phyloP scores from a whole-genome alignment of 2,329 filamentous ascomycete genomes.

The Penicillium crustosum region DNA sequence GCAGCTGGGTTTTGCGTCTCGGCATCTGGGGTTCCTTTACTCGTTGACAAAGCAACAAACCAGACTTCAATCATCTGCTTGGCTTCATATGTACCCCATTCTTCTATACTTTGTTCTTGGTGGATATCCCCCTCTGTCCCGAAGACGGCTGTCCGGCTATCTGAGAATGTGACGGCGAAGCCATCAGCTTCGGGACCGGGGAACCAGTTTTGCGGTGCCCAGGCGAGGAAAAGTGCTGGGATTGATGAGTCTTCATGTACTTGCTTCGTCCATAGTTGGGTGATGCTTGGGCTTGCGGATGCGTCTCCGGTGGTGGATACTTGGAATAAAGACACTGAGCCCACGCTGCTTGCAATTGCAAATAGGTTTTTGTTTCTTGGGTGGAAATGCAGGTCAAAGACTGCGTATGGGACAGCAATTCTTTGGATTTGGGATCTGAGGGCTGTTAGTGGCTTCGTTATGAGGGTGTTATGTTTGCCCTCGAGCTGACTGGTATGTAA shows the following conservation, averaged over 20 bases:
- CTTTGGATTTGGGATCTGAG: conserved; percentile 59
- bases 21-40: background rate
- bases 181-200: conserved; percentile 38
- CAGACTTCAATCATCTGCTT: conserved; percentile 41
- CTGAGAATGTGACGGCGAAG: conserved; percentile 70
- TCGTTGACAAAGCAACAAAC: conserved; percentile 38
- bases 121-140: conserved; percentile 38
- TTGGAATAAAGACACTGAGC: conserved; percentile 46
- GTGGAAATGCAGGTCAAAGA: conserved; percentile 84
- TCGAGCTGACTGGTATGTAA: too few species aligned
- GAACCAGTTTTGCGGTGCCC: conserved; percentile 58
- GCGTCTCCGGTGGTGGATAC: conserved; percentile 16
- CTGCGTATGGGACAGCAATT: conserved; percentile 65
- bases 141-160: conserved; percentile 62
- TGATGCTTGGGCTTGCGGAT: conserved; percentile 26
- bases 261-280: conserved; percentile 45
- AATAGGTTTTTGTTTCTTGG: conserved; percentile 58
- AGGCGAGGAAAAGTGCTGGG: conserved; percentile 71
- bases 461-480: background rate
- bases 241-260: conserved; percentile 56
- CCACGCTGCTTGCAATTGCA: conserved; percentile 74
- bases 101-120: conserved; percentile 15
- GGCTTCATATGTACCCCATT: conserved; percentile 31
- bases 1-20: background rate
- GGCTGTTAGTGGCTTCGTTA: conserved; percentile 14